Conservation (phyloP, 2,329 filamentous ascomycete species). For the Claviceps sp. region DNA sequence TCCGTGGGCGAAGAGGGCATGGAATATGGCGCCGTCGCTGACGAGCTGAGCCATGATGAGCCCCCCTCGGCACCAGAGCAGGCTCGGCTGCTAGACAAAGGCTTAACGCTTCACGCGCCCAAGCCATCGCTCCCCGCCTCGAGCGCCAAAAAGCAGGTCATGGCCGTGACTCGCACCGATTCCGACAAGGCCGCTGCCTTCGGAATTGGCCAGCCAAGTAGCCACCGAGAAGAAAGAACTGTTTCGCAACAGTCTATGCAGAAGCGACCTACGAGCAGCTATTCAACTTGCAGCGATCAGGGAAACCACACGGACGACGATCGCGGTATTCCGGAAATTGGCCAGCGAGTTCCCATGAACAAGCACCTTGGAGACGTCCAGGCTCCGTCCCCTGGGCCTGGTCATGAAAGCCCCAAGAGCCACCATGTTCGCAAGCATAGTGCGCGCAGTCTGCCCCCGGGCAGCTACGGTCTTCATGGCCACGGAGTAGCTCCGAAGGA, state of each 20-base stretch:
- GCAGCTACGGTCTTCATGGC: slow-evolving; percentile 85
- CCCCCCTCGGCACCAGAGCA: slow-evolving; percentile 47
- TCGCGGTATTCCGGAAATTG: slow-evolving; percentile 84
- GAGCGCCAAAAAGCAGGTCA: slow-evolving; percentile 73
- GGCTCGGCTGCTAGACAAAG: slow-evolving; percentile 63
- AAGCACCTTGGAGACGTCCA: slow-evolving; percentile 89
- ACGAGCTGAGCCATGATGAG: slow-evolving; percentile 22
- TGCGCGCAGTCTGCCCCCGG: slow-evolving; percentile 59
- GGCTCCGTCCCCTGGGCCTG: slow-evolving; percentile 70
- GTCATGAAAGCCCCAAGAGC: slow-evolving; percentile 28
- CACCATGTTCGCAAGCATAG: slow-evolving; percentile 61
- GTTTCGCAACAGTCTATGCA: slow-evolving; percentile 39
- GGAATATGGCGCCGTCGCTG: slow-evolving; percentile 58
- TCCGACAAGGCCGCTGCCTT: slow-evolving; percentile 77
- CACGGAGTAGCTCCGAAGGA: slow-evolving; percentile 66
- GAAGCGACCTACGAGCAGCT: slow-evolving; percentile 50
- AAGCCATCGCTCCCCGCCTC: slow-evolving; percentile 71
- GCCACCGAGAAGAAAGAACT: slow-evolving; percentile 32
- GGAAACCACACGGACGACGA: slow-evolving; percentile 51
- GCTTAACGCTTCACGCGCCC: slow-evolving; percentile 78
- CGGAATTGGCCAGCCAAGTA: slow-evolving; percentile 59
- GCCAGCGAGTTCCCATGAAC: slow-evolving; percentile 86
- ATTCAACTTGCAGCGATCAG: slow-evolving; percentile 37
- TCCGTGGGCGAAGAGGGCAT: slow-evolving; percentile 79
- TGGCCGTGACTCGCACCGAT: slow-evolving; percentile 78